Conservation (phyloP, 257 asterid genomes). For the Nicotiana benthamiana region DNA sequence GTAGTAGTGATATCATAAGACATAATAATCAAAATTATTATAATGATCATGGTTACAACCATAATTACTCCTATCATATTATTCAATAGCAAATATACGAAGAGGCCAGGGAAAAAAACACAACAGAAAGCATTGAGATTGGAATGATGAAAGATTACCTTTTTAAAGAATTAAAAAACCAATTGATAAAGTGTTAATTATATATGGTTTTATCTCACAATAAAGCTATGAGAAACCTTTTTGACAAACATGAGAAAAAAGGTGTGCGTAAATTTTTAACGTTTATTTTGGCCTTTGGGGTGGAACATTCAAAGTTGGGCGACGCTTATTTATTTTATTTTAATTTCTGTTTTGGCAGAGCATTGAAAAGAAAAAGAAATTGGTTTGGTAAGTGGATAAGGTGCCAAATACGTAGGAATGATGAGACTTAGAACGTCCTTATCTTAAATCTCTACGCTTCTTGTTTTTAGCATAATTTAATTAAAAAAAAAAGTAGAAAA, state of each 20-base stretch:
- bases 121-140: neutral
- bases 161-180: neutral
- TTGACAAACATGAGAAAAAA: conserved; percentile 11
- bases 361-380: neutral
- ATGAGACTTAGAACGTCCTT: conserved; percentile 5
- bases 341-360: neutral
- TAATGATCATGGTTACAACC: neutral
- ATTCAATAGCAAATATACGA: neutral
- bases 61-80: neutral
- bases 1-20: neutral
- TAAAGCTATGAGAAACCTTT: conserved; percentile 13
- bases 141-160: neutral
- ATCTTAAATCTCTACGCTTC: neutral
- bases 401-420: conserved; percentile 11
- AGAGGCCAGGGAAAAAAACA: neutral
- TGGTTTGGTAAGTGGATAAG: conserved; percentile 13
- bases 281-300: neutral
- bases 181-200: neutral
- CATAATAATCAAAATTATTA: no score
- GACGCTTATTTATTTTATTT: neutral
- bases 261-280: neutral
- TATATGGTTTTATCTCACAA: neutral
- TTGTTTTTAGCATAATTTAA: neutral
- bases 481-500: neutral
- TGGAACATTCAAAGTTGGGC: conserved; percentile 9